phyloP scores from a whole-genome alignment of 176 grass and related monocot genomes.

The Carex pumila region DNA sequence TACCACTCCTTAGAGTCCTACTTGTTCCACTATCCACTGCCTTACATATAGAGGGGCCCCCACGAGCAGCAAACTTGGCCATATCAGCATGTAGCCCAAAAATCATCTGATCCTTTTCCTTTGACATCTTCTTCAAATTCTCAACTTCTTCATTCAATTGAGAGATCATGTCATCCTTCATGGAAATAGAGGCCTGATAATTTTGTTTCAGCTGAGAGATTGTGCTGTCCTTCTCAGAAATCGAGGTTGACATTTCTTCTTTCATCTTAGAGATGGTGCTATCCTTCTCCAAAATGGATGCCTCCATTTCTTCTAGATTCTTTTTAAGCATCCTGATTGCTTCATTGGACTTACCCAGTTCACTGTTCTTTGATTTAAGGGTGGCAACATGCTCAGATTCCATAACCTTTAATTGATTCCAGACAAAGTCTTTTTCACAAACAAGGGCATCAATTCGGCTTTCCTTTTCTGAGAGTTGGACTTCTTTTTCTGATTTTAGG shows the following conservation, averaged over 20 bases:
- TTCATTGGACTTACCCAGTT: conserved; percentile 11
- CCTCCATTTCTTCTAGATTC: neutral
- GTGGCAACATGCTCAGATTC: conserved; percentile 1
- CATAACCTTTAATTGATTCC: conserved; percentile 21
- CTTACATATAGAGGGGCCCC: neutral
- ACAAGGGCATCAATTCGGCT: conserved; percentile 7
- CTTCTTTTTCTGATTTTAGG: conserved; percentile 11
- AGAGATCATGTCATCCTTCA: conserved; percentile 6
- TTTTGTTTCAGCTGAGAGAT: neutral
- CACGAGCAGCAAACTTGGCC: neutral
- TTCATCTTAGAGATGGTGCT: neutral
- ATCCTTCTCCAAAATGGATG: neutral
- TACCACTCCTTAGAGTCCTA: neutral
- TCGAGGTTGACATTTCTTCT: neutral
- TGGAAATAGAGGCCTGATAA: neutral
- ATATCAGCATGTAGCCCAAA: neutral
- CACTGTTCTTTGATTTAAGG: conserved; percentile 14
- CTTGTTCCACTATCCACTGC: neutral
- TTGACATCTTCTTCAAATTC: neutral
- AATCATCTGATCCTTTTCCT: conserved; percentile 24
- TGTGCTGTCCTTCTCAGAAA: neutral
- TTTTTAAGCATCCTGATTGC: neutral
- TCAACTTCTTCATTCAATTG: conserved; percentile 12
- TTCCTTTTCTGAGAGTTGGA: neutral
- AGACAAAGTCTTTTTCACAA: conserved; percentile 19